These are phyloP conservation scores for Chalciporus sphaerocephalus DNA, from an alignment of 768 basidiomycete species.

Conservation along the genomic window DNA sequence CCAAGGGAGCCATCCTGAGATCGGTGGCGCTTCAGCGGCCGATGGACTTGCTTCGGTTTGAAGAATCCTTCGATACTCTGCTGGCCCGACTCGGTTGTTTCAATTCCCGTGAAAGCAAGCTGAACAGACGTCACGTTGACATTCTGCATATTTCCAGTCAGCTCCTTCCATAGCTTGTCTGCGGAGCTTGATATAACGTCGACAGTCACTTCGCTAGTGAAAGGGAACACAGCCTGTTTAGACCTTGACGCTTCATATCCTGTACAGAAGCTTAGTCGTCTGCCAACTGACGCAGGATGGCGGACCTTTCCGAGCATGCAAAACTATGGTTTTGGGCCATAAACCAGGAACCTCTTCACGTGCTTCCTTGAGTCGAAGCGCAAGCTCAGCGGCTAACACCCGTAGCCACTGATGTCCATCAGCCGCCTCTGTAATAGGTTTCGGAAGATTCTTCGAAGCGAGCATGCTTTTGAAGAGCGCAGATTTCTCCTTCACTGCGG, in stretches of 20 bases:
- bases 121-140: constrained; percentile 71
- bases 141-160: constrained; percentile 52
- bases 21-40: constrained; percentile 37
- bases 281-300: background rate
- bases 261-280: constrained; percentile 25
- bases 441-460: constrained; percentile 90
- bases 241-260: constrained; percentile 67
- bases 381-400: constrained; percentile 86
- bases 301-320: constrained; percentile 70
- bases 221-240: constrained; percentile 87
- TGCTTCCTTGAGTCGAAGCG: constrained; percentile 79
- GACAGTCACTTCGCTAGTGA: constrained; percentile 65
- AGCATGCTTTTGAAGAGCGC: constrained; percentile 87
- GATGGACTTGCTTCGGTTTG: constrained; percentile 30
- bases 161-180: constrained; percentile 82
- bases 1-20: constrained; percentile 21
- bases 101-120: constrained; percentile 76
- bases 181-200: constrained; percentile 74
- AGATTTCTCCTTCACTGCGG: constrained; percentile 79
- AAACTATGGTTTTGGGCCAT: constrained; percentile 90
- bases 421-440: constrained; percentile 63
- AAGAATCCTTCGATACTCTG: constrained; percentile 87
- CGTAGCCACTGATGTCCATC: constrained; percentile 90
- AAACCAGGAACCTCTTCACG: constrained; percentile 64
- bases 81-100: constrained; percentile 72